Evolutionary conservation across 2,329 filamentous ascomycete genomes (phyloP).

Genomic region (Penicillium sp.): DNA sequence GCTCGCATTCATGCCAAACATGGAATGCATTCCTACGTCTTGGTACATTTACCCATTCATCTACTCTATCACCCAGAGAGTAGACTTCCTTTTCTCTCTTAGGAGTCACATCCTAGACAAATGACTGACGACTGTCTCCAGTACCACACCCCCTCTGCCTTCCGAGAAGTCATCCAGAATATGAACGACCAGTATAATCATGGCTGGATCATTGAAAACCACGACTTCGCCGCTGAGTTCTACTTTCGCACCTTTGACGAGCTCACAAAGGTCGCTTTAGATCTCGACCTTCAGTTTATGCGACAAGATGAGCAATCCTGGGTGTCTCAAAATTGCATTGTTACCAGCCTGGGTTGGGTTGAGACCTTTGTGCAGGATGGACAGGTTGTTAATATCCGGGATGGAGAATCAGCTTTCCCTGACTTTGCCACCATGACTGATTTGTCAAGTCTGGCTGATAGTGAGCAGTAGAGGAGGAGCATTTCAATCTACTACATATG

Average conservation of each 20-base stretch:
- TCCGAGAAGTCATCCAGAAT: neutral
- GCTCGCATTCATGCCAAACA: conserved; percentile 1
- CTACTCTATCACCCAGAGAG: too few relatives aligned
- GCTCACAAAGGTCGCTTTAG: conserved; percentile 14
- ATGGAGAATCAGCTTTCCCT: neutral
- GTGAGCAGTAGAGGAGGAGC: too few relatives aligned
- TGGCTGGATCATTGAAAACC: conserved; percentile 3
- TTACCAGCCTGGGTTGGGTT: conserved; percentile 18
- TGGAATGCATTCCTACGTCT: neutral
- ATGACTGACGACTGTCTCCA: neutral
- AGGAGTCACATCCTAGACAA: too few relatives aligned
- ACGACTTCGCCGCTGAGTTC: conserved; percentile 19
- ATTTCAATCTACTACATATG: too few relatives aligned
- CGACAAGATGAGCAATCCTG: conserved; percentile 18
- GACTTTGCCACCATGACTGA: neutral
- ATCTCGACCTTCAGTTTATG: conserved; percentile 19
- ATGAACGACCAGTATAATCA: neutral
- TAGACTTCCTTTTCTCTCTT: neutral
- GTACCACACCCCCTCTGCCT: neutral
- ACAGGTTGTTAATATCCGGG: conserved; percentile 18
- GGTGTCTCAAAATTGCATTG: conserved; percentile 14
- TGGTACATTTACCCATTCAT: neutral
- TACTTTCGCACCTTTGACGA: conserved; percentile 19
- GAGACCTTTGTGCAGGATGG: conserved; percentile 19
- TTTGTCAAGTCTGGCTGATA: neutral